phyloP scores from a whole-genome alignment of 2,329 filamentous ascomycete genomes.

The Paraphoma sp. region DNA sequence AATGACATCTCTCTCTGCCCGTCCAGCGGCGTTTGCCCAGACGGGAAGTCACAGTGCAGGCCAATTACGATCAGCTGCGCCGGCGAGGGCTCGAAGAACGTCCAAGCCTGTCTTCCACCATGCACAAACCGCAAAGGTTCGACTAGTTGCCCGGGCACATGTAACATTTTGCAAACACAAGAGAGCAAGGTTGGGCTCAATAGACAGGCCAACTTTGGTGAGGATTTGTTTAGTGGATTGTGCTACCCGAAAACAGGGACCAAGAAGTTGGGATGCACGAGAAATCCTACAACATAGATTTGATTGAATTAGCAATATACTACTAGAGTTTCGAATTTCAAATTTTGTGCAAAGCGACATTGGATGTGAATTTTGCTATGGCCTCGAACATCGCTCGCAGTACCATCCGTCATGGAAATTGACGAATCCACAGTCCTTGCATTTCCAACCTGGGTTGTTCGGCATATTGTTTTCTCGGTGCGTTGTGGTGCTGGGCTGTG shows the following conservation, averaged over 20 bases:
- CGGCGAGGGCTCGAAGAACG: background rate
- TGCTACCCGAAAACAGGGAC: background rate
- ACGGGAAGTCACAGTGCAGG: background rate
- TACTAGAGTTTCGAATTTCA: no score
- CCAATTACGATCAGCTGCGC: background rate
- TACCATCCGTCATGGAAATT: constrained; percentile 5
- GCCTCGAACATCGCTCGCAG: background rate
- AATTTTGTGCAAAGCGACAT: no score
- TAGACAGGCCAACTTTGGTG: background rate
- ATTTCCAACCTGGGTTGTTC: constrained; percentile 3
- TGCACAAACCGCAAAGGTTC: background rate
- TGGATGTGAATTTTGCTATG: background rate
- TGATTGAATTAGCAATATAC: background rate
- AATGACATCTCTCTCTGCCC: background rate
- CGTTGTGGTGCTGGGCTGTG: background rate
- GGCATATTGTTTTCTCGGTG: background rate
- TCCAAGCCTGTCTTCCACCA: constrained; percentile 4
- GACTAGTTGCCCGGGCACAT: constrained; percentile 1
- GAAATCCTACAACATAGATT: background rate
- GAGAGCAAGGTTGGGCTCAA: background rate
- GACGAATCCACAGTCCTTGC: background rate
- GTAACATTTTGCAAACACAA: constrained; percentile 2
- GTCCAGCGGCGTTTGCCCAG: background rate
- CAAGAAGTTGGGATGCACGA: background rate
- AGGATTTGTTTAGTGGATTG: background rate